Conservation (phyloP, 2,329 filamentous ascomycete genomes). For the Penicillium sp. region DNA sequence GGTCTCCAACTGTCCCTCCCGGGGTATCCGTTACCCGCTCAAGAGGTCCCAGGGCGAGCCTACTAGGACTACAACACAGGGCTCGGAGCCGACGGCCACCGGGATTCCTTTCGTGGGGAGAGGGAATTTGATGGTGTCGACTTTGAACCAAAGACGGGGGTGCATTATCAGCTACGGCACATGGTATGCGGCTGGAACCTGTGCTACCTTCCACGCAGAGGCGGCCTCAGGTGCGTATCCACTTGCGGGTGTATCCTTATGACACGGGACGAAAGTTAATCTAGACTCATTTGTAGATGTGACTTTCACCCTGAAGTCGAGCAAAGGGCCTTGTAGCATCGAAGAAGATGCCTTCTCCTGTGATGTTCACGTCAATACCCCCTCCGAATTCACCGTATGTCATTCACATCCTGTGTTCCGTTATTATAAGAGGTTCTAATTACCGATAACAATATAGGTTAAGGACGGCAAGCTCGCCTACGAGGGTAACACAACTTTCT, state of each 20-base stretch:
- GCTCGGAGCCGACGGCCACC: conserved; percentile 32
- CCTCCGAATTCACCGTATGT: conserved; percentile 35
- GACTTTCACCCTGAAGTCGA: conserved; percentile 55
- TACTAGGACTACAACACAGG: conserved; percentile 35
- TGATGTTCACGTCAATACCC: conserved; percentile 34
- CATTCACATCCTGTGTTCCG: not conserved
- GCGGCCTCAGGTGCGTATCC: conserved; percentile 30
- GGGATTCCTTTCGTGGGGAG: conserved; percentile 53
- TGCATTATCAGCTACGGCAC: conserved; percentile 65
- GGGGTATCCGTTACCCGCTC: conserved; percentile 63
- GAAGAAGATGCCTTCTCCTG: conserved; percentile 56
- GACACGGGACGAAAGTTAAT: not conserved
- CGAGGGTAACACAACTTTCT: conserved; percentile 37
- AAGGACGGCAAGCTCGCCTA: conserved; percentile 35
- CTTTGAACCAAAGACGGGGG: conserved; percentile 44
- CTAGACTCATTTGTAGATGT: conserved; percentile 17
- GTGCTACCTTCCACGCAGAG: conserved; percentile 54
- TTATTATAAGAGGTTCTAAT: not conserved
- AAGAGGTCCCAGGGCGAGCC: conserved; percentile 49
- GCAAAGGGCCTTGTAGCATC: conserved; percentile 60
- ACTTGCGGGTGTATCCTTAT: not conserved
- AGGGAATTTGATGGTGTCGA: conserved; percentile 58
- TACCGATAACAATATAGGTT: conserved; percentile 19
- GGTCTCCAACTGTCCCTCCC: conserved; percentile 61
- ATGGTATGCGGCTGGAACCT: conserved; percentile 67